Evolutionary conservation across 2,329 filamentous ascomycete genomes (phyloP), one percentile per base, ranked within the genome.

Genomic region (Diaporthe velutina): DNA sequence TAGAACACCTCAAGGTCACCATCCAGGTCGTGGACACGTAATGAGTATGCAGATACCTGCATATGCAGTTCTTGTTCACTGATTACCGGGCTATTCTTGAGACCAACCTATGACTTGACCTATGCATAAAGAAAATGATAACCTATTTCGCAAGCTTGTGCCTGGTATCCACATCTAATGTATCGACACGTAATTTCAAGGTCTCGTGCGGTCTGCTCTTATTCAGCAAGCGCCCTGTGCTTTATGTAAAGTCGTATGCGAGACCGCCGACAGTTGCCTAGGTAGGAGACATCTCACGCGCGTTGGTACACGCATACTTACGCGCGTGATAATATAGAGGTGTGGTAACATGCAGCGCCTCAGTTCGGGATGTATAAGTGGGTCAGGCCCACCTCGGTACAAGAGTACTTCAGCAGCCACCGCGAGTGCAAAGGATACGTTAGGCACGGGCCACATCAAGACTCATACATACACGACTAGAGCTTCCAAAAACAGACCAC

Each of bases 291-390:
- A 3, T 60, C 57, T 60, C 40, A 60, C 57, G 40, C 57, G 57
- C 22, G 57, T 60, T 60, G 57, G 57, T 60, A 12, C 40, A 60
- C 57, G 57, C 57, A 60, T 10, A 60, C 57, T 60, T 60, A 40
- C 40, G 35, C 35, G 35, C 25, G 57, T 60, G 57, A 60, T 60
- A 25, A 40, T 60, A 40, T 60, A 10, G 35, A 60, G 22, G 57
- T 60, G 57, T 58, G 57, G 57, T 60, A n/a, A 22, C 22, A 60
- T 60, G 57, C 57, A 60, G 57, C 57, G 55, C 55, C 55, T n/a
- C 55, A 38, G 55, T 38, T 10, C 35, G 5, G 35, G 5, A 10
- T 38, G 10, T 22, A 13, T 38, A 60, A 40, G 57, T 60, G 57
- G 57, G 57, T 40, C 57, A 40, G 57, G 40, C 35, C 57, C 57